These are phyloP conservation scores for Brassica incana DNA, from an alignment of 345 rosid genomes.

Conservation along the genomic window DNA sequence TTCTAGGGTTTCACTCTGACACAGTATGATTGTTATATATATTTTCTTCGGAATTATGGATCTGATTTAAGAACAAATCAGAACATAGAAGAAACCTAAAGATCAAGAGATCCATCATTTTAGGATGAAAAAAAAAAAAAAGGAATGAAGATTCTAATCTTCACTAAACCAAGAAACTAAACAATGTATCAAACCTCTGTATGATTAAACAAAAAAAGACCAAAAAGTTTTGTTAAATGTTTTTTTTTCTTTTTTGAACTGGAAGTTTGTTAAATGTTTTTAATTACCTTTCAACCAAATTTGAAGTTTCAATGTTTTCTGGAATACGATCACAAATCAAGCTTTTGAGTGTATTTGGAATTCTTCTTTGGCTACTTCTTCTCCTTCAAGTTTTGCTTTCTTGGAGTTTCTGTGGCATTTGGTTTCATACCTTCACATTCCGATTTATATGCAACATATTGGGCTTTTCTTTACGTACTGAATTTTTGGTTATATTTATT, in stretches of 20 bases:
- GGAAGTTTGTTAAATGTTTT: too few species aligned
- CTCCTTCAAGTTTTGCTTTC: neutral
- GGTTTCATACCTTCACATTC: neutral
- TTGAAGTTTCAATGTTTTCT: too few species aligned
- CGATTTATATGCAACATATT: conserved; percentile 7
- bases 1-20: neutral
- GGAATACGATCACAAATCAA: too few species aligned
- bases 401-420: conserved; percentile 6
- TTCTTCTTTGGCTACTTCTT: neutral
- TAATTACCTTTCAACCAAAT: too few species aligned
- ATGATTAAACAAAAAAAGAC: neutral
- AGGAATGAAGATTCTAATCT: neutral
- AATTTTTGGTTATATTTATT: neutral
- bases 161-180: neutral
- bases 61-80: neutral
- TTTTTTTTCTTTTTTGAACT: too few species aligned
- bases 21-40: neutral
- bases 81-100: neutral
- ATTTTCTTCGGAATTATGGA: neutral
- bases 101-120: neutral
- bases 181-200: neutral
- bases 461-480: neutral
- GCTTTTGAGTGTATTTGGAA: neutral
- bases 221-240: neutral
- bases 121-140: neutral